Percentiles rank a stretch among this genome's conserved stretches.
Evolutionary conservation across 257 asterid genomes (phyloP).

Genomic region (Solanum etuberosum): DNA sequence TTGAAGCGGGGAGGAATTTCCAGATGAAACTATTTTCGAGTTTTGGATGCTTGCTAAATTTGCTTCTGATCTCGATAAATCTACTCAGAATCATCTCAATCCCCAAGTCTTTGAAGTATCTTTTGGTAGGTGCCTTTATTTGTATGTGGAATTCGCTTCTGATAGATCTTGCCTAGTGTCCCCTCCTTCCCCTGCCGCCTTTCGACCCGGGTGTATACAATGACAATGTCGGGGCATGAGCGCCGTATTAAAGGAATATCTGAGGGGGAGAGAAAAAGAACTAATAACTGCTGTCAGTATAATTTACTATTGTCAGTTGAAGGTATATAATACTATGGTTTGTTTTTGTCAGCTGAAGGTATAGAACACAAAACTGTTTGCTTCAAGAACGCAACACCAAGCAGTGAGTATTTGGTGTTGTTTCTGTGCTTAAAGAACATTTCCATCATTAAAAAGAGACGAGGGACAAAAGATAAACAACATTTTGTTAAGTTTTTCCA

Average conservation of each 20-base stretch:
- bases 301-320: neutral
- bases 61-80: neutral
- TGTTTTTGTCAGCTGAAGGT: neutral
- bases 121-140: neutral
- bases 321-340: neutral
- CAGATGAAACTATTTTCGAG: too few relatives aligned
- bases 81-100: neutral
- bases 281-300: neutral
- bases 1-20: too few relatives aligned
- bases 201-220: neutral
- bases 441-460: too few relatives aligned
- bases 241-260: neutral
- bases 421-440: too few relatives aligned
- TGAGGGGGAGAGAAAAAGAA: neutral
- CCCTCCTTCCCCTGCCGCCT: neutral
- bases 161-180: neutral
- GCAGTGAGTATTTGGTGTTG: too few relatives aligned
- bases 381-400: too few relatives aligned
- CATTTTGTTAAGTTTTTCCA: neutral
- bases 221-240: neutral
- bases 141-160: neutral
- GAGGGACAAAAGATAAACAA: too few relatives aligned
- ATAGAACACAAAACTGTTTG: neutral
- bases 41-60: neutral
- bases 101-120: neutral